These are phyloP conservation scores for Penicillium digitatum DNA, from an alignment of 2,329 filamentous ascomycete species.

Conservation along the genomic window DNA sequence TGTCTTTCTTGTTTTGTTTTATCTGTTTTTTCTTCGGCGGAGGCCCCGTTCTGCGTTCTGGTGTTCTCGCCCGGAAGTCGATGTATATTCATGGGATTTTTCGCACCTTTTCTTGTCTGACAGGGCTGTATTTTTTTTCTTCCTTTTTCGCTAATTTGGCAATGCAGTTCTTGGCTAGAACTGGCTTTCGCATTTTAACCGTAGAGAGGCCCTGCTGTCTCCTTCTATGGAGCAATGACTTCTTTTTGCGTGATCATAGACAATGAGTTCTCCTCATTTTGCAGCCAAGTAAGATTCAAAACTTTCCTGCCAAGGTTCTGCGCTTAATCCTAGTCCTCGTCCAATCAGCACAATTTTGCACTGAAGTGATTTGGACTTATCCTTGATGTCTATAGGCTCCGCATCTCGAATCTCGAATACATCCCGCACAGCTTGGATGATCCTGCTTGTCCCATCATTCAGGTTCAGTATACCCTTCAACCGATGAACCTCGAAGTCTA, in stretches of 20 bases:
- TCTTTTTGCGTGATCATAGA: neutral
- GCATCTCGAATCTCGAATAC: slow-evolving; percentile 84
- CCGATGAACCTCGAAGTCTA: slow-evolving; percentile 74
- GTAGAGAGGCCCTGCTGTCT: neutral
- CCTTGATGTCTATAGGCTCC: slow-evolving; percentile 21
- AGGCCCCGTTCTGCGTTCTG: slow-evolving; percentile 15
- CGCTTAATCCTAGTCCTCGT: slow-evolving; percentile 37
- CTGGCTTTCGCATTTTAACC: neutral
- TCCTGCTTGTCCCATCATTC: slow-evolving; percentile 61
- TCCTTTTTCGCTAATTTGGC: slow-evolving; percentile 8
- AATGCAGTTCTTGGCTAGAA: slow-evolving; percentile 15
- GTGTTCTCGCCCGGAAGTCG: slow-evolving; percentile 15
- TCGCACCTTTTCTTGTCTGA: slow-evolving; percentile 21
- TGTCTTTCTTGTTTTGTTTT: slow-evolving; percentile 1
- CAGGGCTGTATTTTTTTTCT: slow-evolving; percentile 28
- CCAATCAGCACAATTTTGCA: slow-evolving; percentile 50
- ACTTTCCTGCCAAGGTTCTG: slow-evolving; percentile 33
- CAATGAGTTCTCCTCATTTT: neutral
- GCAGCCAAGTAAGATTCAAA: slow-evolving; percentile 30
- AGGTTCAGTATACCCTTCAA: slow-evolving; percentile 75
- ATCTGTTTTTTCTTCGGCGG: slow-evolving; percentile 11
- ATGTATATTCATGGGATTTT: slow-evolving; percentile 27
- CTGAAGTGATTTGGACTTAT: slow-evolving; percentile 18
- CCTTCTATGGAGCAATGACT: neutral
- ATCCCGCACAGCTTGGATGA: slow-evolving; percentile 88